These are phyloP conservation scores for Blastobotrys malaysiensis DNA, from an alignment of 1,139 yeast species.

Conservation along the genomic window DNA sequence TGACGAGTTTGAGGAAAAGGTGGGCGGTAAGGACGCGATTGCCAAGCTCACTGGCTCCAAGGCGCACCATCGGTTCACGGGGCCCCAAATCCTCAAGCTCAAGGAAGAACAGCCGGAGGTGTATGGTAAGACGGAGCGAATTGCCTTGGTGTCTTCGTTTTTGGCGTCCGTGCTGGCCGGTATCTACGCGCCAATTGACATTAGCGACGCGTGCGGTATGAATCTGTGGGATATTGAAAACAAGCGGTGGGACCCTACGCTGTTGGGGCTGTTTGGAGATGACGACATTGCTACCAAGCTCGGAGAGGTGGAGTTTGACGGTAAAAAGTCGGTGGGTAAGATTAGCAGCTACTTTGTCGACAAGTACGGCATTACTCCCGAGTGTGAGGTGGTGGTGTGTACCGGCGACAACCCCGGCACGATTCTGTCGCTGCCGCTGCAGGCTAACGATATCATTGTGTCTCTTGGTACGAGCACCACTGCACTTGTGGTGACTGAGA, in stretches of 20 bases:
- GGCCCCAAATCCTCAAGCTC: slow-evolving; percentile 78
- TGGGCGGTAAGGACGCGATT: slow-evolving; percentile 59
- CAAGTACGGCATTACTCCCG: slow-evolving; percentile 53
- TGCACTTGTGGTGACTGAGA: slow-evolving; percentile 70
- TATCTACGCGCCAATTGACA: slow-evolving; percentile 57
- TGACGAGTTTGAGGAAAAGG: slow-evolving; percentile 51
- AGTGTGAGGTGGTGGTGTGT: slow-evolving; percentile 57
- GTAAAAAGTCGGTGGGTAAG: slow-evolving; percentile 32
- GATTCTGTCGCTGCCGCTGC: slow-evolving; percentile 71
- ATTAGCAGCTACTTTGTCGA: slow-evolving; percentile 56
- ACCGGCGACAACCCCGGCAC: slow-evolving; percentile 94
- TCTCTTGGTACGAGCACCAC: slow-evolving; percentile 91
- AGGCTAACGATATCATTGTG: slow-evolving; percentile 68
- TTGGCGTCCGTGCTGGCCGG: slow-evolving; percentile 70
- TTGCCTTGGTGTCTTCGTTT: slow-evolving; percentile 75
- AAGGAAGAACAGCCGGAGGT: slow-evolving; percentile 50
- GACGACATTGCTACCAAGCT: slow-evolving; percentile 38
- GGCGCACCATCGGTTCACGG: slow-evolving; percentile 88
- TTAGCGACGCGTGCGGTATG: slow-evolving; percentile 91
- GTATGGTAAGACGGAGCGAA: slow-evolving; percentile 53
- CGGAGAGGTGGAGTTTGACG: slow-evolving; percentile 42
- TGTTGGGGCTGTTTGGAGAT: slow-evolving; percentile 40
- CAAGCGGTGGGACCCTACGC: slow-evolving; percentile 47
- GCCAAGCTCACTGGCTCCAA: slow-evolving; percentile 76
- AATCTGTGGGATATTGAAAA: slow-evolving; percentile 66